Evolutionary conservation across 176 grass and related monocot species (phyloP).

Genomic region (Oryza glumipatula): DNA sequence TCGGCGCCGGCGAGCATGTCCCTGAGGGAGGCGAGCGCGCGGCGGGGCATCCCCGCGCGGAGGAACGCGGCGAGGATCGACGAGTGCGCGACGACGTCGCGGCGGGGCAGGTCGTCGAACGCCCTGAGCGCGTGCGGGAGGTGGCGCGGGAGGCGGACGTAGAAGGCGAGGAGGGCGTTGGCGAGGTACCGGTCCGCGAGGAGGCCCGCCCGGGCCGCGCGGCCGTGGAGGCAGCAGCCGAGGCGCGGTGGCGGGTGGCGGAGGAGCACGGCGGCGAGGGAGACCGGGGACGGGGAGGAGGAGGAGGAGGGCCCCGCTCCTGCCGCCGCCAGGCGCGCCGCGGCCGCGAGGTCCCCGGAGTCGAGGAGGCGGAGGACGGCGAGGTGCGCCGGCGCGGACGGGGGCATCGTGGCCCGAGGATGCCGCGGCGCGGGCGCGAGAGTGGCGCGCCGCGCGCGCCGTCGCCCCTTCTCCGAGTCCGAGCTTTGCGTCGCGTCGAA

Average conservation of each 20-base stretch:
- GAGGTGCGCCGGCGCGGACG: not conserved
- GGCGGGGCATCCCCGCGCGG: conserved; percentile 46
- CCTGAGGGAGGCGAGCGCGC: conserved; percentile 59
- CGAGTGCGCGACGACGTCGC: conserved; percentile 82
- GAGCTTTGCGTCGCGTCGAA: no score
- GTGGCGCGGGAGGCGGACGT: conserved; percentile 66
- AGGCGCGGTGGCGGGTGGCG: conserved; percentile 39
- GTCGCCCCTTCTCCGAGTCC: no score
- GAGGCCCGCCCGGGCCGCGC: conserved; percentile 29
- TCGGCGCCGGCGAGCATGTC: conserved; percentile 52
- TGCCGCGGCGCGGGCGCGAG: not conserved
- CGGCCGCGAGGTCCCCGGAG: conserved; percentile 25
- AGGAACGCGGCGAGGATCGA: conserved; percentile 76
- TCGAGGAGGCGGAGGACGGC: conserved; percentile 40
- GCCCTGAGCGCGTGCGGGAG: conserved; percentile 52
- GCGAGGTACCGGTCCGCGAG: conserved; percentile 51
- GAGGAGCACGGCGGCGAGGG: conserved; percentile 46
- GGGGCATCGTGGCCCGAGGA: conserved; percentile 36
- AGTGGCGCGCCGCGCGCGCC: conserved; percentile 14
- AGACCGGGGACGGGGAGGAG: conserved; percentile 28
- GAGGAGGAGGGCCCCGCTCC: conserved; percentile 16
- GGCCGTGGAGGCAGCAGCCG: conserved; percentile 42
- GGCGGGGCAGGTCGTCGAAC: conserved; percentile 73
- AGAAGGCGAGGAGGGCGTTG: conserved; percentile 66
- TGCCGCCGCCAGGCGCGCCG: conserved; percentile 48